These are phyloP conservation scores for Linnemannia zychae DNA, from an alignment of 192 early-diverging fungal species.

Conservation along the genomic window DNA sequence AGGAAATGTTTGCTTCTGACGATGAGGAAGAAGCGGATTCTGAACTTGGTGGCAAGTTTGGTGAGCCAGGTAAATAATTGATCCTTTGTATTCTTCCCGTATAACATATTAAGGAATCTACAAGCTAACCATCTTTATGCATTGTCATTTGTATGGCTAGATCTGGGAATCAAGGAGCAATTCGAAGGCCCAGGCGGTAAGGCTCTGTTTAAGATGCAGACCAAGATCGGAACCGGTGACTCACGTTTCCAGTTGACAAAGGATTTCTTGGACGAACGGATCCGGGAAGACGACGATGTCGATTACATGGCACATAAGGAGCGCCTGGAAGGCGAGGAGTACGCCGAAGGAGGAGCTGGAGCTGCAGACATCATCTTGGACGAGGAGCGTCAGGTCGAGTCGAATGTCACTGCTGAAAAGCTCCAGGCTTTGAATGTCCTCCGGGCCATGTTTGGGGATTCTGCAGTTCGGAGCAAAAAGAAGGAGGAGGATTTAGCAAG, in stretches of 20 bases:
- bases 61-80: slow-evolving; percentile 25
- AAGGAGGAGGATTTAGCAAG: slow-evolving; percentile 51
- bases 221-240: slow-evolving; percentile 60
- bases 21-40: slow-evolving; percentile 49
- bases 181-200: slow-evolving; percentile 65
- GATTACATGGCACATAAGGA: slow-evolving; percentile 52
- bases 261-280: slow-evolving; percentile 64
- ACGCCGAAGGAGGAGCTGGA: slow-evolving; percentile 12
- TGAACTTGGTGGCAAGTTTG: slow-evolving; percentile 10
- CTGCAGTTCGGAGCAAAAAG: slow-evolving; percentile 49
- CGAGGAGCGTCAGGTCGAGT: slow-evolving; percentile 59
- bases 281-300: slow-evolving; percentile 37
- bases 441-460: slow-evolving; percentile 64
- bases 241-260: slow-evolving; percentile 65
- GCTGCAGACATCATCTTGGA: slow-evolving; percentile 26
- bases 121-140: neutral
- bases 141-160: slow-evolving; percentile 16
- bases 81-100: neutral
- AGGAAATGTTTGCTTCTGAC: slow-evolving; percentile 69
- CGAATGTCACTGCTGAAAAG: slow-evolving; percentile 59
- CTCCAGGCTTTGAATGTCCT: slow-evolving; percentile 63
- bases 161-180: slow-evolving; percentile 63
- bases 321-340: slow-evolving; percentile 20
- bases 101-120: neutral
- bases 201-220: slow-evolving; percentile 62